Percentiles rank a stretch among this genome's conserved stretches.
These are phyloP conservation scores for Prunus armeniaca DNA, from an alignment of 306 rosid genomes.

Conservation along the genomic window DNA sequence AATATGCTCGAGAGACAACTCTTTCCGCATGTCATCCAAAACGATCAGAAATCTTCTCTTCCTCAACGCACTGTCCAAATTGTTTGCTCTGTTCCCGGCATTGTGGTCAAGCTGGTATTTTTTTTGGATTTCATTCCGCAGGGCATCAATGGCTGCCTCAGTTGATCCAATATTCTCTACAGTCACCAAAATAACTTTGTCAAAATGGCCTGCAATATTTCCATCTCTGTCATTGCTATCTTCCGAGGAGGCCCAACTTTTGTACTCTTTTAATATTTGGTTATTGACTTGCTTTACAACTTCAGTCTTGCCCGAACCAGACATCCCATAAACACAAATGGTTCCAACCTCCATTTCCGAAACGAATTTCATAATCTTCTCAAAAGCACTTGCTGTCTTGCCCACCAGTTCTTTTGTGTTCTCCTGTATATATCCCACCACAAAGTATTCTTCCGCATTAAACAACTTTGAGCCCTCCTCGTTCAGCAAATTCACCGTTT, in stretches of 20 bases:
- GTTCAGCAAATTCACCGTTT: accelerated
- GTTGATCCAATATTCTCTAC: not conserved
- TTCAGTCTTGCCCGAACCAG: not conserved
- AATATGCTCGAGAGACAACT: not conserved
- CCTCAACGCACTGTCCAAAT: not conserved
- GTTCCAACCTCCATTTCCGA: too few relatives aligned
- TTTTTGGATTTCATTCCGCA: not conserved
- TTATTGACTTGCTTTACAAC: not conserved
- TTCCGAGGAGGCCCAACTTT: too few relatives aligned
- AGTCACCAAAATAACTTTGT: not conserved
- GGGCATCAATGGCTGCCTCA: not conserved
- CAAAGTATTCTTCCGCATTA: too few relatives aligned
- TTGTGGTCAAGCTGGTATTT: not conserved
- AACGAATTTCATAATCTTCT: too few relatives aligned
- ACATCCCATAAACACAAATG: not conserved
- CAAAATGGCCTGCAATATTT: not conserved
- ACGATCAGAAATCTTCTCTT: not conserved
- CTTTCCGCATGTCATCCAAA: not conserved
- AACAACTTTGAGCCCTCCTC: too few relatives aligned
- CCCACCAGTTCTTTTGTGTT: too few relatives aligned
- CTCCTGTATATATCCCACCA: too few relatives aligned
- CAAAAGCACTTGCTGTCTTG: too few relatives aligned
- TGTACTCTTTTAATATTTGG: not conserved
- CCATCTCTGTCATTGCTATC: too few relatives aligned
- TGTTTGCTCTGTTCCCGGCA: not conserved